phyloP scores from a whole-genome alignment of 2,329 filamentous ascomycete species.

The Calonectria henricotiae region DNA sequence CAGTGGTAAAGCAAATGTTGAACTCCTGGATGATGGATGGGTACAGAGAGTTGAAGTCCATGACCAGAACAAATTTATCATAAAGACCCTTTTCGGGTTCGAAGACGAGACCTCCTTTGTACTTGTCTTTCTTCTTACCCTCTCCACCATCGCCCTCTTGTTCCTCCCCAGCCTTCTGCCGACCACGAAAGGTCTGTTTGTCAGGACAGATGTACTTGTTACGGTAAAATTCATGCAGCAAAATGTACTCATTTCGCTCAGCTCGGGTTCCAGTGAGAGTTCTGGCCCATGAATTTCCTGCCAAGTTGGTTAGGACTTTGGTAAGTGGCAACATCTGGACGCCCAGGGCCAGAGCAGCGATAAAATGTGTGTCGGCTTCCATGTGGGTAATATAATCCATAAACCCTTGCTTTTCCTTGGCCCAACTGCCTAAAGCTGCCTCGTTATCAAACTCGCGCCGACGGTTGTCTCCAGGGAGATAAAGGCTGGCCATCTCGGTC shows the following conservation, averaged over 20 bases:
- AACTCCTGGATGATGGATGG: constrained; percentile 99
- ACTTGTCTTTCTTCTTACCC: constrained; percentile 98
- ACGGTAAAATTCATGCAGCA: constrained; percentile 95
- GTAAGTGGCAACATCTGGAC: constrained; percentile 95
- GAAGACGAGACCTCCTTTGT: constrained; percentile 98
- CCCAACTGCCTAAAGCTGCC: constrained; percentile 87
- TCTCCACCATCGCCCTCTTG: constrained; percentile 80
- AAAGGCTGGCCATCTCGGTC: constrained; percentile 96
- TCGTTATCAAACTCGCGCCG: constrained; percentile 93
- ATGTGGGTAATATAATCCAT: constrained; percentile 96
- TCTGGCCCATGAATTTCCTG: constrained; percentile 97
- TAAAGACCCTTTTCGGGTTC: constrained; percentile 98
- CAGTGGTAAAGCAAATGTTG: constrained; percentile 99
- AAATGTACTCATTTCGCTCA: constrained; percentile 98
- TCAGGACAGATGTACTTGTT: constrained; percentile 99
- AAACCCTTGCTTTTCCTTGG: constrained; percentile 82
- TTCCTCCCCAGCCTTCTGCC: constrained; percentile 82
- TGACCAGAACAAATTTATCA: constrained; percentile 98
- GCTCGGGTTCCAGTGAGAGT: constrained; percentile 96
- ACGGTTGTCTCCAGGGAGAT: constrained; percentile 80
- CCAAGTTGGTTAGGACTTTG: constrained; percentile 95
- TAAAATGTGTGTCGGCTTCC: constrained; percentile 96
- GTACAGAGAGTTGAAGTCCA: constrained; percentile 99
- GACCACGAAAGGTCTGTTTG: constrained; percentile 87
- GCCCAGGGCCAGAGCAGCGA: constrained; percentile 89